phyloP scores from a whole-genome alignment of 208 protist genomes.

The Trypanosoma cruzi region DNA sequence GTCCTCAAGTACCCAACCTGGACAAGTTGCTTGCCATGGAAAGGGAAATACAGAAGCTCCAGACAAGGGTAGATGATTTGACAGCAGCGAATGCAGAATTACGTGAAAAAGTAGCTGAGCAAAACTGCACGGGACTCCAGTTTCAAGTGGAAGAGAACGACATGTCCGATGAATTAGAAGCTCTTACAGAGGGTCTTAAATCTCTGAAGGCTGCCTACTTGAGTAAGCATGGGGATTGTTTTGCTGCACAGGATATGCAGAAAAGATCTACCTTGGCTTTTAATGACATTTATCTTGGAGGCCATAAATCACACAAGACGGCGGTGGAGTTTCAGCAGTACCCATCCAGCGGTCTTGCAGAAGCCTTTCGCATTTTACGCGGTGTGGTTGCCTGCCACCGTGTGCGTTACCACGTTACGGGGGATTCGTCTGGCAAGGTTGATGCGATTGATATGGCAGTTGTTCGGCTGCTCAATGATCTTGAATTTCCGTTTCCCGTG shows the following conservation, averaged over 20 bases:
- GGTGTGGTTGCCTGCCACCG: not conserved
- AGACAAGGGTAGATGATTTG: slow-evolving; percentile 13
- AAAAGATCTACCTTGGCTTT: not conserved
- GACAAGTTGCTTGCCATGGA: slow-evolving; percentile 13
- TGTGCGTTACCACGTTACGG: slow-evolving; percentile 13
- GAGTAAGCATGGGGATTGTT: not conserved
- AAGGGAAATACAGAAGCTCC: not conserved
- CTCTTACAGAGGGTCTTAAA: not conserved
- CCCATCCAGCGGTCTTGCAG: slow-evolving; percentile 8
- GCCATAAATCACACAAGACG: not conserved
- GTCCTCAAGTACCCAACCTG: not conserved
- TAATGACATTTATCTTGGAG: not conserved
- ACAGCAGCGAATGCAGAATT: slow-evolving; percentile 7
- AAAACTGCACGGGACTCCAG: not conserved
- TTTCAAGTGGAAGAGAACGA: not conserved
- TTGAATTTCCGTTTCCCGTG: slow-evolving; percentile 27
- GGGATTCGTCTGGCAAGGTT: not conserved
- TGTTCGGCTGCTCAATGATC: slow-evolving; percentile 21
- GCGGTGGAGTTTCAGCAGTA: not conserved
- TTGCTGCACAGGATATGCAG: not conserved
- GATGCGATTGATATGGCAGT: slow-evolving; percentile 20
- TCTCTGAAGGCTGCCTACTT: not conserved
- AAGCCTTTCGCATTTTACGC: slow-evolving; percentile 15
- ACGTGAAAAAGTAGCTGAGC: not conserved
- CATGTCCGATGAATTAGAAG: not conserved